These are phyloP conservation scores for Taphrina wiesneri DNA, from an alignment of 1,139 yeast genomes.

Conservation along the genomic window DNA sequence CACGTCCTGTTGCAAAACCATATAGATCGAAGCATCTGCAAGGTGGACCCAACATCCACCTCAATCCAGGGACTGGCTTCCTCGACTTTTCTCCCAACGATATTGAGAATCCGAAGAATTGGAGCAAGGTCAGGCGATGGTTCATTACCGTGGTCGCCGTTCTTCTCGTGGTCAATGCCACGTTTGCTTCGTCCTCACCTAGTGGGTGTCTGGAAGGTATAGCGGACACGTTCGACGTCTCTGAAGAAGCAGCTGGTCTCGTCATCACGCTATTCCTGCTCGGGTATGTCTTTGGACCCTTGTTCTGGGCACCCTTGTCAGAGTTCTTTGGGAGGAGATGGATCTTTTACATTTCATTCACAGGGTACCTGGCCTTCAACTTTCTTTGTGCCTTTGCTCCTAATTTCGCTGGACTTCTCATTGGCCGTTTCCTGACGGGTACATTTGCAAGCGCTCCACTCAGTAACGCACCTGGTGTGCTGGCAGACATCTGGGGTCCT, in stretches of 20 bases:
- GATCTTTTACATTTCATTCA: constrained; percentile 74
- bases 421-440: constrained; percentile 82
- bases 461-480: constrained; percentile 73
- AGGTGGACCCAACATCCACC: constrained; percentile 4
- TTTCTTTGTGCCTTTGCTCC: constrained; percentile 87
- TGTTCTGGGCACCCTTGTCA: constrained; percentile 85
- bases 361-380: constrained; percentile 73
- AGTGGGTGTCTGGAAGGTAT: constrained; percentile 75
- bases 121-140: constrained; percentile 49
- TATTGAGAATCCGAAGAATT: constrained; percentile 55
- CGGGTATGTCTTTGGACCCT: constrained; percentile 72
- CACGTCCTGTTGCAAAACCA: constrained; percentile 28
- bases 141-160: constrained; percentile 49
- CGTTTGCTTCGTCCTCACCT: constrained; percentile 52
- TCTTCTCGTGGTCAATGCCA: constrained; percentile 51
- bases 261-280: constrained; percentile 81
- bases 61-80: constrained; percentile 6
- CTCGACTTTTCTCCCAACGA: constrained; percentile 45
- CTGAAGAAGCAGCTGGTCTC: constrained; percentile 75
- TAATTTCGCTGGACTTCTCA: constrained; percentile 76
- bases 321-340: constrained; percentile 86
- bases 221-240: constrained; percentile 62
- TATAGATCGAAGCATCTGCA: constrained; percentile 16
- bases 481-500: constrained; percentile 63
- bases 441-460: constrained; percentile 82